phyloP scores from a whole-genome alignment of 2,329 filamentous ascomycete genomes.

The Colletotrichum sp. region DNA sequence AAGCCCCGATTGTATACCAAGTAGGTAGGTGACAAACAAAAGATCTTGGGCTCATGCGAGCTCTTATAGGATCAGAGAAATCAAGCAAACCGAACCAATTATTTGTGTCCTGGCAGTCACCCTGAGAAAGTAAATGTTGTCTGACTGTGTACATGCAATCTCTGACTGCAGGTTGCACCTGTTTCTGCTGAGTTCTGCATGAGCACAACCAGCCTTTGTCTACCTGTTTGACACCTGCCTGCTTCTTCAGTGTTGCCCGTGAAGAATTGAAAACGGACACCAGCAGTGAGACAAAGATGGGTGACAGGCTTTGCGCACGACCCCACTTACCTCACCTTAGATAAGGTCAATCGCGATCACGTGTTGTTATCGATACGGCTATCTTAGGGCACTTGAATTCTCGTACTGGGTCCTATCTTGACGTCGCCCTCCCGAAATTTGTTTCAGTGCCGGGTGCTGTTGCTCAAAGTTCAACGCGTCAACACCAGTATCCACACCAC shows the following conservation, averaged over 20 bases:
- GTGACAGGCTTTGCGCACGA: neutral
- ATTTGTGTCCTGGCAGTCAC: no score
- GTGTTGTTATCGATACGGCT: conserved; percentile 10
- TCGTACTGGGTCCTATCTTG: neutral
- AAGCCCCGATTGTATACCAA: neutral
- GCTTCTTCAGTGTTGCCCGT: neutral
- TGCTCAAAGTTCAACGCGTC: conserved; percentile 11
- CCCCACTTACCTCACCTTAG: neutral
- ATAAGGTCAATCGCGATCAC: neutral
- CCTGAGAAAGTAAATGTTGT: no score
- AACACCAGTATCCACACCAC: conserved; percentile 18
- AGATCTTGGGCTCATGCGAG: neutral
- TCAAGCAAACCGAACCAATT: no score
- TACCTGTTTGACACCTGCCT: neutral
- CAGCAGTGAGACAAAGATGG: neutral
- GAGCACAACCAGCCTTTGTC: neutral
- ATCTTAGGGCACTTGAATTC: conserved; percentile 8
- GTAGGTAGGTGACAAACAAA: neutral
- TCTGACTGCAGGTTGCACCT: neutral
- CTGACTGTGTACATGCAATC: no score
- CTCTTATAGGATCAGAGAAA: neutral
- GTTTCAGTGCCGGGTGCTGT: neutral
- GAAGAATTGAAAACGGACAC: neutral
- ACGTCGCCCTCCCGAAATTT: conserved; percentile 12
- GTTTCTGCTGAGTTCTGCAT: neutral